Conservation (phyloP, 129 eudicot species). For the Mikania micrantha region DNA sequence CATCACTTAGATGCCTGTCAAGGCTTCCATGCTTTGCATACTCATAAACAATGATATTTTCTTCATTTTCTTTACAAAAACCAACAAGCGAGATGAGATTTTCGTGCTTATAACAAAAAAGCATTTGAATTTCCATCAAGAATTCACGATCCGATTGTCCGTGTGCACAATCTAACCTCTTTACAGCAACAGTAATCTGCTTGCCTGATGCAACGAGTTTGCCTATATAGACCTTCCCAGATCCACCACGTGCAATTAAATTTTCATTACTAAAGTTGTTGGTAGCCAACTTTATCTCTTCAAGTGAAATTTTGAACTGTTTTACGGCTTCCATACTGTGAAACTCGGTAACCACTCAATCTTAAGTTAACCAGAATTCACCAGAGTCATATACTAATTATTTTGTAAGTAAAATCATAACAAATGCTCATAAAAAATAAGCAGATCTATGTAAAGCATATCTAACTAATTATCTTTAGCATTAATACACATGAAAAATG, state of each 20-base stretch:
- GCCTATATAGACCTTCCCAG: not conserved
- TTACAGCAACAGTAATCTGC: not conserved
- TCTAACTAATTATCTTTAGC: too few relatives aligned
- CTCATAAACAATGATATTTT: not conserved
- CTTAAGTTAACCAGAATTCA: too few relatives aligned
- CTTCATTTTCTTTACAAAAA: not conserved
- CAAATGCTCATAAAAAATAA: too few relatives aligned
- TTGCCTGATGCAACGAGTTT: not conserved
- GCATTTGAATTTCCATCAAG: not conserved
- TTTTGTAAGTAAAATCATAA: too few relatives aligned
- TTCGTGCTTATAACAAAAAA: not conserved
- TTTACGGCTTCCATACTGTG: not conserved
- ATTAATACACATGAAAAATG: too few relatives aligned
- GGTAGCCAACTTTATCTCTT: slow-evolving; percentile 8
- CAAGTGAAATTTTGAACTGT: not conserved
- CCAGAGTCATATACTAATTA: too few relatives aligned
- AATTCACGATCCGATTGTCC: not conserved
- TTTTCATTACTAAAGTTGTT: not conserved
- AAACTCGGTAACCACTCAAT: too few relatives aligned
- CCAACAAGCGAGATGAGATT: not conserved
- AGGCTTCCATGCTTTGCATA: not conserved
- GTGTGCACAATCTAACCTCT: not conserved
- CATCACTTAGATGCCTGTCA: not conserved
- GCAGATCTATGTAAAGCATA: too few relatives aligned
- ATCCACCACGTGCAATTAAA: not conserved